Percentiles rank a stretch among this genome's conserved stretches.
phyloP scores from a whole-genome alignment of 1,139 yeast genomes.

The Kodamaea alishanica region DNA sequence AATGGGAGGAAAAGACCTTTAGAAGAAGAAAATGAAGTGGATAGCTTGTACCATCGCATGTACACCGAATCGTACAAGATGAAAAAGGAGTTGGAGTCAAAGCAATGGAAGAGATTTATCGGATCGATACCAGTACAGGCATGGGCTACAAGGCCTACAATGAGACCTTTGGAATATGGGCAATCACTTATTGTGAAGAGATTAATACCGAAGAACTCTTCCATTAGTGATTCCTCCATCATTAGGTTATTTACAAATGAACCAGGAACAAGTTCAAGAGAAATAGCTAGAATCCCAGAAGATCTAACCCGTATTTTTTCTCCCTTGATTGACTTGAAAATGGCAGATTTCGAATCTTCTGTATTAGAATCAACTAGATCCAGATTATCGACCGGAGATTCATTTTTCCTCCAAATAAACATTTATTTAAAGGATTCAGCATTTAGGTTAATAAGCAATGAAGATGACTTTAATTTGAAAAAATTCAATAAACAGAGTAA shows the following conservation, averaged over 20 bases:
- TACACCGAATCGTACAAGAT: constrained; percentile 12
- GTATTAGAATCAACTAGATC: constrained; percentile 57
- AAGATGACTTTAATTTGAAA: constrained; percentile 6
- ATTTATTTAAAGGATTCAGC: constrained; percentile 54
- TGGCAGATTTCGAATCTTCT: constrained; percentile 54
- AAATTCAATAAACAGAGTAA: constrained; percentile 9
- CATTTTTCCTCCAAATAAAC: constrained; percentile 60
- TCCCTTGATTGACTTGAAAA: constrained; percentile 58
- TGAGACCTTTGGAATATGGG: constrained; percentile 48
- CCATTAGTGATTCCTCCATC: constrained; percentile 21
- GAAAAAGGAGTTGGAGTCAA: constrained; percentile 14
- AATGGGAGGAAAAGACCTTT: constrained; percentile 5
- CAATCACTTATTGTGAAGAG: constrained; percentile 42
- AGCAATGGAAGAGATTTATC: constrained; percentile 40
- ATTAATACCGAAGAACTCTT: constrained; percentile 26
- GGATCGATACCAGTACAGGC: constrained; percentile 75
- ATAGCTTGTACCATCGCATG: constrained; percentile 15
- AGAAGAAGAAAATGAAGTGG: constrained; percentile 9
- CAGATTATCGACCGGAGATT: constrained; percentile 68
- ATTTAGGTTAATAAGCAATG: constrained; percentile 27
- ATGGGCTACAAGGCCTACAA: constrained; percentile 80
- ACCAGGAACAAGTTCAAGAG: constrained; percentile 35
- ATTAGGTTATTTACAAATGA: constrained; percentile 29
- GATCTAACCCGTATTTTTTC: constrained; percentile 65
- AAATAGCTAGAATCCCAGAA: constrained; percentile 75